Base-by-base conservation (phyloP, 2,329 filamentous ascomycete genomes). In the Didymella arachidicola region DNA sequence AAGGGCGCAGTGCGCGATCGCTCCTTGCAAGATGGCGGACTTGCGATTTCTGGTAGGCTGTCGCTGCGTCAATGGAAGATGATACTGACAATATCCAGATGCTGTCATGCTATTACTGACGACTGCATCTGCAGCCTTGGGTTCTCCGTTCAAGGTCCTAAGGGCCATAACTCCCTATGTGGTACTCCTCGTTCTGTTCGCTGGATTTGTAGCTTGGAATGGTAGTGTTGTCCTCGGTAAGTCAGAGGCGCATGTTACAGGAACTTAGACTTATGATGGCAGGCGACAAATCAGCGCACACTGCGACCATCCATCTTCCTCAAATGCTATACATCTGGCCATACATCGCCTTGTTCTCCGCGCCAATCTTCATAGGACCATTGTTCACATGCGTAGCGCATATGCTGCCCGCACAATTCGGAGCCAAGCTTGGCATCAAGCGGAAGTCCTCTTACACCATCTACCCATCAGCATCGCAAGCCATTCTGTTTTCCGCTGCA, bases 321-420 rank as follows among this genome's bases (percentile, higher is more conserved):
- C 95, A 99, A 78, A 91, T 99, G 86, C 88, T 98, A 18, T 99
- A 99, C 72, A 89, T 98, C 65, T 97, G 93, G 90, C 89, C 93
- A 0, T 90, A 96, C 62, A 88, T 96, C 57, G 80, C 86, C 34
- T 96, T 98, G 79, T 98, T 97, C 80, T 97, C 93, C 0, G 86
- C 88, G 47, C 94, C 95, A 0, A 81, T 97, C 0, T 78, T 94
- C 4, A 63, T 90, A 0, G 85, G 87, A 0, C 80, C 82, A 2
- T 50, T 89, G 5, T 69, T 84, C 16, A 69, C 78, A 29, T 58
- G 74, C 19, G 26, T 80, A n/a, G 59, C 78, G 14, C 30, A 45
- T 6, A 36, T 64, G 0, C 47, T 74, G 8, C 71, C 72, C 19
- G 18, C 39, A 11, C 45, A n/a, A 1, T n/a, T 53, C 11, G 30